phyloP scores from a whole-genome alignment of 192 early-diverging fungal species.

The Cetraspora pellucida region DNA sequence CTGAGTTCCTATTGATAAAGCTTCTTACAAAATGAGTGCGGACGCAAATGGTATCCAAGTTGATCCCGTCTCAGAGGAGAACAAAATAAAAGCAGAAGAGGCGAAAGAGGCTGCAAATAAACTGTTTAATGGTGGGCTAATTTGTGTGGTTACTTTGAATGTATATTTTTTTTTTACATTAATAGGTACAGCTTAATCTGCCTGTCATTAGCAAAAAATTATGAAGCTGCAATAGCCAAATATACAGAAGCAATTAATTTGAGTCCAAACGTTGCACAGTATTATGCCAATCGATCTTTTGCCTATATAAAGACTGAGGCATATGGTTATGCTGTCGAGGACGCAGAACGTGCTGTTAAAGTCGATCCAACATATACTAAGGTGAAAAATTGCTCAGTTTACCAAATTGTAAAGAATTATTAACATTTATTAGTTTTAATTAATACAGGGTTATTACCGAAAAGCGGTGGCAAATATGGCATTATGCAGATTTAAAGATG shows the following conservation, averaged over 20 bases:
- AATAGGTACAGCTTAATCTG: neutral
- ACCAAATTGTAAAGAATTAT: neutral
- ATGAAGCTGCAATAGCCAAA: conserved; percentile 84
- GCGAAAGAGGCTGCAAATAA: conserved; percentile 67
- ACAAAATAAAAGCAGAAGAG: conserved; percentile 44
- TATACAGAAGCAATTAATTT: conserved; percentile 87
- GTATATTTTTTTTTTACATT: neutral
- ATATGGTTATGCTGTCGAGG: conserved; percentile 77
- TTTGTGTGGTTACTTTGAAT: neutral
- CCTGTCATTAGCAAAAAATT: conserved; percentile 57
- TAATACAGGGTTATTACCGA: conserved; percentile 85
- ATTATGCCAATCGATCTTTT: conserved; percentile 92
- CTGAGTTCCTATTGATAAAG: too few species aligned
- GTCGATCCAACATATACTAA: conserved; percentile 72
- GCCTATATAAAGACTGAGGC: conserved; percentile 84
- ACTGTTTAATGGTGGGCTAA: conserved; percentile 52
- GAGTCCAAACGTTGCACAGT: conserved; percentile 82
- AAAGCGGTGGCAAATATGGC: conserved; percentile 88
- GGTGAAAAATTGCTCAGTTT: neutral
- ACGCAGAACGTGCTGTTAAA: conserved; percentile 71
- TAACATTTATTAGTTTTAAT: neutral
- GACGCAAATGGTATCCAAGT: conserved; percentile 3
- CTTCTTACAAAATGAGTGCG: neutral
- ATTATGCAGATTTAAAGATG: conserved; percentile 83
- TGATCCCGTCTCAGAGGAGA: conserved; percentile 33